These are phyloP conservation scores for Galium porrigens DNA, from an alignment of 305 asterid species.

Conservation along the genomic window DNA sequence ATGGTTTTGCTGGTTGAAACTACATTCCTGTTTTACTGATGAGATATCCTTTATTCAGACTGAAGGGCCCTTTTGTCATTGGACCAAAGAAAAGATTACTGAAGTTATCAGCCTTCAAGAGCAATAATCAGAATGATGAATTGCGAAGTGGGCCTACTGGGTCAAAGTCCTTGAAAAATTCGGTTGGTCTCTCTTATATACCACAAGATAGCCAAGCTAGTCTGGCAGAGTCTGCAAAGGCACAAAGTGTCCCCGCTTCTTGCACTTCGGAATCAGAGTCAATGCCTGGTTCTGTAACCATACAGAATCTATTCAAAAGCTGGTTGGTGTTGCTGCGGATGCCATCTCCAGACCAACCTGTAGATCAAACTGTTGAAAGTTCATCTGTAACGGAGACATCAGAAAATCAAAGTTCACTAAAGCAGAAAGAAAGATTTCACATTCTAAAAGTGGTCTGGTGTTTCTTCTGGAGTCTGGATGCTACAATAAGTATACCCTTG, in stretches of 20 bases:
- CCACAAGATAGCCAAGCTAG: constrained; percentile 56
- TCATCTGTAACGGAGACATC: constrained; percentile 31
- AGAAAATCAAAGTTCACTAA: constrained; percentile 24
- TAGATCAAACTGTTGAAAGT: constrained; percentile 32
- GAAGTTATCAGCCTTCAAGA: constrained; percentile 69
- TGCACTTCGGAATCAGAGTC: constrained; percentile 37
- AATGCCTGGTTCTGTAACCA: constrained; percentile 39
- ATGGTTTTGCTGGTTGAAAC: neutral
- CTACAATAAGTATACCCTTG: constrained; percentile 54
- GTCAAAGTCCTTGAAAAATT: constrained; percentile 42
- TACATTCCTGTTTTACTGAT: constrained; percentile 18
- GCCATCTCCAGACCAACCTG: constrained; percentile 30
- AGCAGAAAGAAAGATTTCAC: constrained; percentile 29
- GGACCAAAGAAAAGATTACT: constrained; percentile 38
- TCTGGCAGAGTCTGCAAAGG: constrained; percentile 41
- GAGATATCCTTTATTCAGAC: constrained; percentile 32
- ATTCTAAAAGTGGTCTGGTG: constrained; percentile 38
- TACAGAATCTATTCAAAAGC: constrained; percentile 54
- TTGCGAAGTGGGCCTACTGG: constrained; percentile 45
- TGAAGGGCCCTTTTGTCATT: constrained; percentile 35
- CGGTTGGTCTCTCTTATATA: constrained; percentile 48
- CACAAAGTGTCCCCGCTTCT: constrained; percentile 40
- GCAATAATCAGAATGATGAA: constrained; percentile 48
- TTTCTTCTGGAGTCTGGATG: constrained; percentile 49
- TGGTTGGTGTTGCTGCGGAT: constrained; percentile 60